phyloP scores from a whole-genome alignment of 805 yeast species.

The Yamadazyma paraphyllophila region DNA sequence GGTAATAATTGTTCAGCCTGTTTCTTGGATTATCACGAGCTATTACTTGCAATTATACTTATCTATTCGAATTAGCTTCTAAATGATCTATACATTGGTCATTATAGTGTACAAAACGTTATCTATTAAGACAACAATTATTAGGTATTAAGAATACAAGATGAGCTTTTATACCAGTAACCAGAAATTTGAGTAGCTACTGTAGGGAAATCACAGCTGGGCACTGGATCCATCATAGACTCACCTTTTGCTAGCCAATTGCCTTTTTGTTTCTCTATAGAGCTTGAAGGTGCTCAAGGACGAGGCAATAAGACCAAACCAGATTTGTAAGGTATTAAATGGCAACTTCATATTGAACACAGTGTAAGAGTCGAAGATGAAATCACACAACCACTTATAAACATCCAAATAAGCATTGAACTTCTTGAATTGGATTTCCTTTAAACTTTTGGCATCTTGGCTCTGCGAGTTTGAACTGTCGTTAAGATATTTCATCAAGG shows the following conservation, averaged over 20 bases:
- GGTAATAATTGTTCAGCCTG: no score
- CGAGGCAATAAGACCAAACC: constrained; percentile 46
- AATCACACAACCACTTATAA: constrained; percentile 38
- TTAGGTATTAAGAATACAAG: background rate
- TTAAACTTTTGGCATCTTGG: constrained; percentile 21
- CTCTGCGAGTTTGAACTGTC: constrained; percentile 12
- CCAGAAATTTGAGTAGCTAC: no score
- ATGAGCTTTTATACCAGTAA: background rate
- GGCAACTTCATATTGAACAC: constrained; percentile 37
- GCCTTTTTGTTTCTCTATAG: constrained; percentile 33
- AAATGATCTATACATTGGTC: background rate
- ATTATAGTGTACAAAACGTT: background rate
- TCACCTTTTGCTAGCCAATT: background rate
- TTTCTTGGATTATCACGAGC: no score
- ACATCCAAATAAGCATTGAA: constrained; percentile 38
- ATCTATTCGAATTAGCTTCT: background rate
- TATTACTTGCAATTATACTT: no score
- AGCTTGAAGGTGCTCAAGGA: constrained; percentile 36
- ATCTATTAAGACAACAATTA: no score
- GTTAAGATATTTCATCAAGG: constrained; percentile 9
- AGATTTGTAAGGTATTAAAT: constrained; percentile 40
- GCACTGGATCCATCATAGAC: no score
- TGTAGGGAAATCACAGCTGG: no score
- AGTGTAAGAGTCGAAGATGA: constrained; percentile 40
- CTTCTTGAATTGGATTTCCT: constrained; percentile 37